These are phyloP conservation scores for Stagonosporopsis vannaccii DNA, from an alignment of 2,329 filamentous ascomycete species.

Conservation along the genomic window DNA sequence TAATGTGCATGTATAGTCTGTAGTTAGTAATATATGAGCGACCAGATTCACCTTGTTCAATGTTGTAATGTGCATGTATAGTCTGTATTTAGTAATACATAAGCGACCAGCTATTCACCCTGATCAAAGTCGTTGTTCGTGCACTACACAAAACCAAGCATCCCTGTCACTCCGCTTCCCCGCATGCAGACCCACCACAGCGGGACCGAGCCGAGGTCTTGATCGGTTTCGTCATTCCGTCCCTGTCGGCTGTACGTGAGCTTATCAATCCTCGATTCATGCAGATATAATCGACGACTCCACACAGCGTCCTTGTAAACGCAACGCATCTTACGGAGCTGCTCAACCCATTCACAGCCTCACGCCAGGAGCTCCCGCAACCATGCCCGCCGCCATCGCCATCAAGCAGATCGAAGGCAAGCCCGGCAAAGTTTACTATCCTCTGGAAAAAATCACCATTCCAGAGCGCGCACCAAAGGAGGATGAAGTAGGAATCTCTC, in stretches of 20 bases:
- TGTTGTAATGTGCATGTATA: no score
- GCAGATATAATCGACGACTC: not conserved
- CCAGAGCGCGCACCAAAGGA: constrained; percentile 39
- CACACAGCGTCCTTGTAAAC: not conserved
- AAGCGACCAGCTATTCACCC: no score
- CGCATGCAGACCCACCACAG: constrained; percentile 3
- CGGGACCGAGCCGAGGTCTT: constrained; percentile 11
- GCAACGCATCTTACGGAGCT: not conserved
- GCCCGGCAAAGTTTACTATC: constrained; percentile 88
- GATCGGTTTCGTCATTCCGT: constrained; percentile 9
- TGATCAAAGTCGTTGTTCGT: no score
- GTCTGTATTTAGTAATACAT: no score
- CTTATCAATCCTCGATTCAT: not conserved
- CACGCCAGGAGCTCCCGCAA: not conserved
- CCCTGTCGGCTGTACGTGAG: not conserved
- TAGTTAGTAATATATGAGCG: no score
- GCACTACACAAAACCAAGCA: not conserved
- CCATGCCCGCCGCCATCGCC: constrained; percentile 64
- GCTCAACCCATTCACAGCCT: not conserved
- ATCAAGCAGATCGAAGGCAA: constrained; percentile 78
- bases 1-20: no score
- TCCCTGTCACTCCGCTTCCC: constrained; percentile 6
- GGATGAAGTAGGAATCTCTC: constrained; percentile 32
- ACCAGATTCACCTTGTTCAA: no score
- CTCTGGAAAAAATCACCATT: constrained; percentile 53